These are phyloP conservation scores for Pezicula neosporulosa DNA, from an alignment of 2,329 filamentous ascomycete species.

Conservation along the genomic window DNA sequence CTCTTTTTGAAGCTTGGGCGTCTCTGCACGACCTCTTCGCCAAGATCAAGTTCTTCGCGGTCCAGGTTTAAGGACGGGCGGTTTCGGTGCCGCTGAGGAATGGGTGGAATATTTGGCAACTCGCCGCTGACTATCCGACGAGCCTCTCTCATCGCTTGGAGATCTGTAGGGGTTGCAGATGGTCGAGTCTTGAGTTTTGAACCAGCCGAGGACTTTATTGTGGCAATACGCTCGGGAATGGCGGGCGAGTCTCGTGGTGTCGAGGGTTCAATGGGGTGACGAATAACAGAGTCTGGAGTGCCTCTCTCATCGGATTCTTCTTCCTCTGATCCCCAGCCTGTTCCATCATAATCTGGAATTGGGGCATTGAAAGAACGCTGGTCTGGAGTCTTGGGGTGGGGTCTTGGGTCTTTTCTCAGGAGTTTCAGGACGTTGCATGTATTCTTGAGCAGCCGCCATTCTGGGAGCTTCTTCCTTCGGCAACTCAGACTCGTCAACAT, in stretches of 20 bases:
- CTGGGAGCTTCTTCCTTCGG: slow-evolving; percentile 11
- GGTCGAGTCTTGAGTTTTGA: slow-evolving; percentile 85
- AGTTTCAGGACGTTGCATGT: slow-evolving; percentile 19
- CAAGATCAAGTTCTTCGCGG: slow-evolving; percentile 22
- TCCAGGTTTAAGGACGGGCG: slow-evolving; percentile 48
- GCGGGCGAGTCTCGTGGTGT: slow-evolving; percentile 44
- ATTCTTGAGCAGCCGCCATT: slow-evolving; percentile 23
- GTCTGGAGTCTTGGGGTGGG: slow-evolving; percentile 5
- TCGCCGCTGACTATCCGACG: slow-evolving; percentile 82
- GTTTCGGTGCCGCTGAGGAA: slow-evolving; percentile 57
- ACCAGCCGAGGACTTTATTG: slow-evolving; percentile 78
- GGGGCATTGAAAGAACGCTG: slow-evolving; percentile 35
- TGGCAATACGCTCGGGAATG: slow-evolving; percentile 80
- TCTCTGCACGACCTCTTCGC: slow-evolving; percentile 37
- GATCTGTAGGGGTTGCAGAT: slow-evolving; percentile 82
- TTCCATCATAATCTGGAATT: slow-evolving; percentile 62
- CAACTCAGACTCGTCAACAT: slow-evolving; percentile 7
- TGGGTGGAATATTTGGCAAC: slow-evolving; percentile 54
- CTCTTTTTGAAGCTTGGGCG: slow-evolving; percentile 76
- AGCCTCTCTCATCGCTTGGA: slow-evolving; percentile 80
- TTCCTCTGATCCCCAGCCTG: slow-evolving; percentile 54
- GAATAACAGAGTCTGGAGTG: slow-evolving; percentile 88
- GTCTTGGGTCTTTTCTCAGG: slow-evolving; percentile 3
- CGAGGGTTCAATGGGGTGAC: slow-evolving; percentile 54
- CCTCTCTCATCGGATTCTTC: slow-evolving; percentile 59